Evolutionary conservation across 2,329 filamentous ascomycete genomes (phyloP), one percentile per base, ranked within the genome.

Genomic region (Penicillium fuscoglaucum): DNA sequence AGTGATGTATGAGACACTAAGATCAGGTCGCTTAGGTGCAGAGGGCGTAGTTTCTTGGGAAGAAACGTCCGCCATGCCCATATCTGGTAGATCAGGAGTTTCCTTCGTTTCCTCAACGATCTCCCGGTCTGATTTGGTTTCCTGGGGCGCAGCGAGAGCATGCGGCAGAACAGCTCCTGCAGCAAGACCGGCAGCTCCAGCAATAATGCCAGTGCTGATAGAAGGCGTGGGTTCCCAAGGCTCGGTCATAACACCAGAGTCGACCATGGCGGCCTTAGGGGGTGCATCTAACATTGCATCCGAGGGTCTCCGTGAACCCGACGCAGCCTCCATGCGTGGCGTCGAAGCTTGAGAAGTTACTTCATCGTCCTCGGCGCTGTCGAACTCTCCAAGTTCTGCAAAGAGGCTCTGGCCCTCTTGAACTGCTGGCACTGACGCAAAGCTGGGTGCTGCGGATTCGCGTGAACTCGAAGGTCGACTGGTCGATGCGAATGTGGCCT

Each of bases 311-410:
- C 74, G 68, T 49, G 72, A 72, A 57, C 68, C 68, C 2, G 61
- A 59, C 47, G 62, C 56, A 19, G 72, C 59, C 31, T 57, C 56
- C 62, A 74, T 72, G 19, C 73, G 73, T 8, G 78, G 77, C 9
- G 76, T 79, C 9, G 77, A 79, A 9, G 69, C 61, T 37, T 69
- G 70, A 9, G 77, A 77, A 41, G 64, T 61, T 21, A 70, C 87
- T 61, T 89, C 71, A 8, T 91, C 90, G 61, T 91, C 90, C 65
- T 89, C 88, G 63, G 70, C 80, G 57, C 86, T 86, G 61, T 86
- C 88, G 44, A 97, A 79, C 64, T 91, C 90, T 53, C 90, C 91
- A 43, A 99, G 83, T 75, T 99, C 95, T 41, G 92, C 92, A 72
- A 95, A 96, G 51, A 99, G 80, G 69, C 90, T 98, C 78, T 96